These are phyloP conservation scores for Forsythia viridissima DNA, from an alignment of 257 asterid species.

Conservation along the genomic window DNA sequence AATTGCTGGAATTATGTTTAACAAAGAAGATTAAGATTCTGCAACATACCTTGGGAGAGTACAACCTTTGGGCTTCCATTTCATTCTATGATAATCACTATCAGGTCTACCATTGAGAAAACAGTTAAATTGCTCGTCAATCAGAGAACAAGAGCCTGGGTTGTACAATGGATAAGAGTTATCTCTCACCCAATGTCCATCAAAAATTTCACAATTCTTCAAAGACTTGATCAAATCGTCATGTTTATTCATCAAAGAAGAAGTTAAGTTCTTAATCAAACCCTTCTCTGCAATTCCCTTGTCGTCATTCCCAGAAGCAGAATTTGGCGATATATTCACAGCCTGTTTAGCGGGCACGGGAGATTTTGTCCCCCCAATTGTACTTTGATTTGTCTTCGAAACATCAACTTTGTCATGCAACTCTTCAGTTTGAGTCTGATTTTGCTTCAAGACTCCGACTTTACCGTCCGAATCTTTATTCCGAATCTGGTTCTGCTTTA, in stretches of 20 bases:
- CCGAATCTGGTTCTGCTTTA: constrained; percentile 39
- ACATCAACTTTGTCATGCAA: constrained; percentile 34
- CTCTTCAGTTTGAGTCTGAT: constrained; percentile 31
- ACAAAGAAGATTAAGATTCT: neutral
- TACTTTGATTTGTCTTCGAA: constrained; percentile 40
- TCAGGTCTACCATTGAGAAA: constrained; percentile 83
- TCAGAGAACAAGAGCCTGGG: constrained; percentile 88
- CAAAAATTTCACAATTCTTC: constrained; percentile 68
- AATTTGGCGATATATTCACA: constrained; percentile 25
- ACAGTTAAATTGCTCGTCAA: constrained; percentile 92
- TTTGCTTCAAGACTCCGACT: neutral
- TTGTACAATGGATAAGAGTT: constrained; percentile 77
- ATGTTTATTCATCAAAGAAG: constrained; percentile 46
- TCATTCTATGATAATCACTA: constrained; percentile 49
- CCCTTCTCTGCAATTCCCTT: constrained; percentile 44
- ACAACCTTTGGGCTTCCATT: constrained; percentile 92
- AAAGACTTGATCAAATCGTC: constrained; percentile 58
- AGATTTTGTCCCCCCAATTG: constrained; percentile 24
- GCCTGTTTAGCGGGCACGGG: constrained; percentile 7
- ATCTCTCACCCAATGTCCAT: constrained; percentile 91
- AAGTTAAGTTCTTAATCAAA: constrained; percentile 38
- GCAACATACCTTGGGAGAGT: constrained; percentile 69
- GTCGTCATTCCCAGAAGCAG: constrained; percentile 26
- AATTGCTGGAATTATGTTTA: neutral
- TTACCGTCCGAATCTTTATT: neutral